Base-by-base conservation (phyloP, 345 rosid species). In the Salix caprea region DNA sequence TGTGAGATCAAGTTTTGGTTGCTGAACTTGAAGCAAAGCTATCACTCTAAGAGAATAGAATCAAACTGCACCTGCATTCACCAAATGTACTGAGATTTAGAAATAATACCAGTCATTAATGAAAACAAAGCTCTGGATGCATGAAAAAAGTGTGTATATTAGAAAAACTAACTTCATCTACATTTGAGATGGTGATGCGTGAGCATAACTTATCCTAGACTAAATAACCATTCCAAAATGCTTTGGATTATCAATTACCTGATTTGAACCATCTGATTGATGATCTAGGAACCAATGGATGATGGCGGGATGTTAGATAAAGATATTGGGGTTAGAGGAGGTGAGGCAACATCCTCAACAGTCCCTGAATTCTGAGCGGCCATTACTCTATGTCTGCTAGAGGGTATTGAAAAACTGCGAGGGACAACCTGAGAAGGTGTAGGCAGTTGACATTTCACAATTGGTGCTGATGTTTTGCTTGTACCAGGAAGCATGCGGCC, bases 301-400 rank as follows among this genome's bases (percentile, higher is more conserved):
- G 48, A 52, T 15, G 77, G 82, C 68, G 44, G 78, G 77, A 36
- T 67, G 73, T 58, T 80, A 30, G 86, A 72, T 65, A 90, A 82
- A 73, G 89, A 67, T 81, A 96, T 81, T 34, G 99, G 92, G 44
- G 94, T 85, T 76, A 92, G 74, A 15, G 94, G 90, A 68, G 97
- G 98, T 7, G 98, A 91, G 37, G 81, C 79, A 78, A 74, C 79
- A 73, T 80, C 85, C 74, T 85, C 84, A 77, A 73, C 64, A 58
- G 79, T 74, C 83, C 82, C 89, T 66, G 85, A 73, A 48, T 67
- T 89, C 75, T 75, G 76, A 76, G 84, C 70, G 61, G 81, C 81
- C 69, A 75, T 81, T 42, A 70, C 76, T 76, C 78, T 64, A 2
- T 16, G 75, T 56, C 74, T 71, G 18, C 76, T 65, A 7, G 84